Base-by-base conservation (phyloP, 345 rosid genomes). In the Ceriops tagal region DNA sequence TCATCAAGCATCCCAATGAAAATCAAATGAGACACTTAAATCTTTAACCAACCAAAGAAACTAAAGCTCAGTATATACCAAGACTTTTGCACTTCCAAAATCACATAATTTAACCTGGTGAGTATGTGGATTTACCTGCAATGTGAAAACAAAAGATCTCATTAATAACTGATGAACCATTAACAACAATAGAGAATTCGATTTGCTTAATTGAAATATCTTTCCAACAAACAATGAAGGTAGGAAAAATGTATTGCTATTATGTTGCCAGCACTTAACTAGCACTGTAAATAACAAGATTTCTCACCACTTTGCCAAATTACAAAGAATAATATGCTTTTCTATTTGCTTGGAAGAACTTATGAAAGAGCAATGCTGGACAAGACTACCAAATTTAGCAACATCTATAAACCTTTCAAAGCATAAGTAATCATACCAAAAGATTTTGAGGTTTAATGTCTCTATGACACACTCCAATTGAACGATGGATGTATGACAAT, bases 371-470 rank as follows among this genome's bases (percentile, higher is more conserved):
- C 59, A 24, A 24, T 56, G 59, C 16, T 21, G 19, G 59, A 24
- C 5, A 56, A 24, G 30, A 56, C 31, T 1, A 22, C 4, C 5
- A 32, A 7, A 51, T 28, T 11, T 43, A 64, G 22, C 8, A 28
- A 11, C n/a, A 2, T 5, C 37, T 52, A 61, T 19, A 65, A 24
- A 46, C 62, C n/a, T 58, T 18, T 24, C 43, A 66, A 63, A 34
- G 52, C 28, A 34, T 22, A 55, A 1, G 20, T 28, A 59, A 37
- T 18, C 86, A 58, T 87, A 95, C 99, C 96, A 95, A 77, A 78
- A 95, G 88, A 77, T 92, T 95, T 86, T 95, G 99, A 51, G 99
- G 99, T 79, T 95, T 95, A 47, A 95, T 92, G 82, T 95, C 99
- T 11, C 99, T 89, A 72, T 95, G 99, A 71, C 98, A 92, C 53